phyloP scores from a whole-genome alignment of 805 yeast genomes.

The Phaffomyces opuntiae region DNA sequence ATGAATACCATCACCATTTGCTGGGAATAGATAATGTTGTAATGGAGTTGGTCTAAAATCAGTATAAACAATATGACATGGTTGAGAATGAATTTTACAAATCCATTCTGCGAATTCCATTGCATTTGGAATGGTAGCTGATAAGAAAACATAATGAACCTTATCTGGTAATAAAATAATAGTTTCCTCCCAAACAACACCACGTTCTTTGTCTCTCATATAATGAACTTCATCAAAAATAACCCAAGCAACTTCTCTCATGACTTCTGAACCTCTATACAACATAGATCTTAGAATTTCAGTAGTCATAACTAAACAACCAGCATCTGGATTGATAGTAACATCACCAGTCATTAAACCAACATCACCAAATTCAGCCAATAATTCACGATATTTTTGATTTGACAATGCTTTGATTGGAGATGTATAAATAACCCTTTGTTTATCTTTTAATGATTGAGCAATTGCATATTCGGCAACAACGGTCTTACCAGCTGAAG shows the following conservation, averaged over 20 bases:
- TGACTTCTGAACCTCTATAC: conserved; percentile 93
- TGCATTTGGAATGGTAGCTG: conserved; percentile 97
- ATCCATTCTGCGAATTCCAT: conserved; percentile 99
- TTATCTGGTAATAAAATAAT: conserved; percentile 92
- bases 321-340: conserved; percentile 96
- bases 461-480: conserved; percentile 98
- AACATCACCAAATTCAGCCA: conserved; percentile 89
- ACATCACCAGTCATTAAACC: conserved; percentile 99
- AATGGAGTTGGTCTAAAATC: conserved; percentile 98
- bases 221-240: conserved; percentile 97
- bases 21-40: conserved; percentile 95
- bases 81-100: conserved; percentile 88
- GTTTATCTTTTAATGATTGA: conserved; percentile 86
- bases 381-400: conserved; percentile 83
- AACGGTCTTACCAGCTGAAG: conserved; percentile 98
- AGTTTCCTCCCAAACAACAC: conserved; percentile 99
- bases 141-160: conserved; percentile 86
- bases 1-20: conserved; percentile 98
- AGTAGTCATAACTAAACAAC: conserved; percentile 97
- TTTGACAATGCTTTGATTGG: conserved; percentile 90
- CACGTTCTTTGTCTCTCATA: conserved; percentile 96
- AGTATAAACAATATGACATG: conserved; percentile 97
- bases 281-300: conserved; percentile 96
- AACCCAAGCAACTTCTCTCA: conserved; percentile 99
- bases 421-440: conserved; percentile 93